Percentiles rank a stretch among this genome's conserved stretches.
Conservation (phyloP, 495 filamentous ascomycete species). For the Bacidia rubella region DNA sequence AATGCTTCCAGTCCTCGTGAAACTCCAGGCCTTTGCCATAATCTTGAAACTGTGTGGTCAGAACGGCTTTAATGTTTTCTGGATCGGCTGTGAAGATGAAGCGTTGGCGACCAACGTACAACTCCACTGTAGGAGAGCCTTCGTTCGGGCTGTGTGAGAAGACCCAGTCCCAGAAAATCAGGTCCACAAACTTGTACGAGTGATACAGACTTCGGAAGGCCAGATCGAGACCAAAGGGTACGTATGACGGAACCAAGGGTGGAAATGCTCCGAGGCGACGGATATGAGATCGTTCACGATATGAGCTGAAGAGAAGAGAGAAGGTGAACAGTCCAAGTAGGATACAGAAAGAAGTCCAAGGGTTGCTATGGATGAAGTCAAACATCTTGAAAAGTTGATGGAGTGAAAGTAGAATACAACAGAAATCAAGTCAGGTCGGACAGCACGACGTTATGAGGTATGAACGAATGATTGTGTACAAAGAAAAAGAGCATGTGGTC, state of each 20-base stretch:
- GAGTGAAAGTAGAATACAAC: too few species aligned
- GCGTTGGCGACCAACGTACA: conserved; percentile 33
- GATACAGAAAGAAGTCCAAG: neutral
- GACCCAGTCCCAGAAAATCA: conserved; percentile 44
- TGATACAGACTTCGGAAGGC: conserved; percentile 23
- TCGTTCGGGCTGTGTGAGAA: conserved; percentile 26
- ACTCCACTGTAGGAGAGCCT: conserved; percentile 44
- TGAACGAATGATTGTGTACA: neutral
- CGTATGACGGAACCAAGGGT: neutral
- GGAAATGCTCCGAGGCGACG: neutral
- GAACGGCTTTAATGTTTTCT: conserved; percentile 56
- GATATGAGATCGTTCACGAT: neutral
- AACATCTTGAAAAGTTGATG: neutral
- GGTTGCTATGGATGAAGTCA: neutral
- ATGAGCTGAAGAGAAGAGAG: neutral
- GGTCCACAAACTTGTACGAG: conserved; percentile 36
- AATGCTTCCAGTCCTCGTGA: conserved; percentile 55
- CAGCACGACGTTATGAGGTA: neutral
- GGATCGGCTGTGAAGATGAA: conserved; percentile 49
- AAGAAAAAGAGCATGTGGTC: neutral
- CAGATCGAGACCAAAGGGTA: conserved; percentile 8
- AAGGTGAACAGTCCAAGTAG: neutral
- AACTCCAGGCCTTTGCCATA: conserved; percentile 61
- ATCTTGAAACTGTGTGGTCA: conserved; percentile 58
- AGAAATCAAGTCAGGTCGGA: neutral